phyloP scores from a whole-genome alignment of 176 grass and related monocot genomes.

The Oropetium thomaeum region DNA sequence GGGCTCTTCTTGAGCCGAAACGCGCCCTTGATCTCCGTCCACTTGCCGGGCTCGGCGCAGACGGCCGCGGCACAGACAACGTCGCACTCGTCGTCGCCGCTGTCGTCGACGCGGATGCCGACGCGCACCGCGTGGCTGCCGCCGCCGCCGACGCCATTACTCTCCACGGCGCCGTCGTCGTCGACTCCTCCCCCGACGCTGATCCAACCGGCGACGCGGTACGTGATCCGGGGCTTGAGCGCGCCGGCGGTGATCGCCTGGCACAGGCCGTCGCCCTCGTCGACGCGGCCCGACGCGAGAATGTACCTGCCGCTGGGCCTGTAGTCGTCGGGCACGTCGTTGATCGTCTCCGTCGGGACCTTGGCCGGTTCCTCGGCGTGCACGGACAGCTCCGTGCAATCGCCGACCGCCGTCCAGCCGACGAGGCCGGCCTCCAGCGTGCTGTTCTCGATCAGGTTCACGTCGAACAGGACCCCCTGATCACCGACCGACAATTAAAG shows the following conservation, averaged over 20 bases:
- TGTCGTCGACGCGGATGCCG: constrained; percentile 20
- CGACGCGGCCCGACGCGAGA: constrained; percentile 34
- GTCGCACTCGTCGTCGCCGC: no score
- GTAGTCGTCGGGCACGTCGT: constrained; percentile 31
- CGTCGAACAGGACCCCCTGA: constrained; percentile 36
- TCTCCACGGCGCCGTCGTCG: background rate
- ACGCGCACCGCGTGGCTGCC: constrained; percentile 25
- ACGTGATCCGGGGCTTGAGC: constrained; percentile 38
- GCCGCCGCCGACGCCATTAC: no score
- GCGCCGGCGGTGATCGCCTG: constrained; percentile 31
- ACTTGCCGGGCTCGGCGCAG: constrained; percentile 20
- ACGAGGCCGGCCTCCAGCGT: constrained; percentile 39
- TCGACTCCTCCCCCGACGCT: constrained; percentile 26
- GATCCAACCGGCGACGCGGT: constrained; percentile 62
- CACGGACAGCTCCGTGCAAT: constrained; percentile 40
- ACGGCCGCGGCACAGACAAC: constrained; percentile 43
- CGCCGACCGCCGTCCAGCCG: constrained; percentile 44
- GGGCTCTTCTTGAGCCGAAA: constrained; percentile 49
- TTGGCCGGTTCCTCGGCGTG: constrained; percentile 32
- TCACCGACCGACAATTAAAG: no score
- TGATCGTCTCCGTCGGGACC: constrained; percentile 50
- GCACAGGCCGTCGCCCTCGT: constrained; percentile 42
- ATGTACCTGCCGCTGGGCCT: constrained; percentile 50
- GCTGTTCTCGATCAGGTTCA: constrained; percentile 61
- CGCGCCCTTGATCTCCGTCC: constrained; percentile 70